These are phyloP conservation scores for Haberlea rhodopensis DNA, from an alignment of 257 asterid genomes.

Conservation along the genomic window DNA sequence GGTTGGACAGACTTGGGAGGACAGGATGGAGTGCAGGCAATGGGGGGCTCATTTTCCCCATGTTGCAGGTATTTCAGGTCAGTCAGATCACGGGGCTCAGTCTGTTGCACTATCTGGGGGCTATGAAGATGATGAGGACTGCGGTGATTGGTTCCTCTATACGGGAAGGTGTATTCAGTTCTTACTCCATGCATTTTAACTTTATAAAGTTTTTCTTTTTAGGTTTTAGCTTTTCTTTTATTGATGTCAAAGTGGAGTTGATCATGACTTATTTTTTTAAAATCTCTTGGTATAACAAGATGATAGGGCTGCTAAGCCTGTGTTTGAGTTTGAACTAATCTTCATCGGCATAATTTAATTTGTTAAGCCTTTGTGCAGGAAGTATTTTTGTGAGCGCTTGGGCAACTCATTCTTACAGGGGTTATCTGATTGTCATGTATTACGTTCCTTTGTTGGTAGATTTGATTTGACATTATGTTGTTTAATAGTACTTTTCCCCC, in stretches of 20 bases:
- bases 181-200: neutral
- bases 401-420: too few relatives aligned
- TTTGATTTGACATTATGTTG: neutral
- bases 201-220: neutral
- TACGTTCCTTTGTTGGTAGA: neutral
- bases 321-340: neutral
- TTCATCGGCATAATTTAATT: neutral
- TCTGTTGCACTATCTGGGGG: conserved; percentile 96
- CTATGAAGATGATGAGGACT: conserved; percentile 87
- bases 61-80: conserved; percentile 85
- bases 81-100: conserved; percentile 74
- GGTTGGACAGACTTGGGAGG: conserved; percentile 91
- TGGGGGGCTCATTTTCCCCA: conserved; percentile 97
- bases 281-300: neutral
- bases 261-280: neutral
- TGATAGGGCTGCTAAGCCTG: neutral
- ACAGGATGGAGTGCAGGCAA: conserved; percentile 86
- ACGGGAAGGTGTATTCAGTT: conserved; percentile 69
- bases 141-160: conserved; percentile 95
- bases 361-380: neutral
- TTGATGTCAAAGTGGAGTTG: conserved; percentile 15
- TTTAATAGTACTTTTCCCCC: too few relatives aligned
- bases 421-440: conserved; percentile 2
- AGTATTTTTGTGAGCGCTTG: too few relatives aligned
- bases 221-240: conserved; percentile 1